Evolutionary conservation across 805 yeast genomes (phyloP).

Genomic region (Metschnikowia anglica): DNA sequence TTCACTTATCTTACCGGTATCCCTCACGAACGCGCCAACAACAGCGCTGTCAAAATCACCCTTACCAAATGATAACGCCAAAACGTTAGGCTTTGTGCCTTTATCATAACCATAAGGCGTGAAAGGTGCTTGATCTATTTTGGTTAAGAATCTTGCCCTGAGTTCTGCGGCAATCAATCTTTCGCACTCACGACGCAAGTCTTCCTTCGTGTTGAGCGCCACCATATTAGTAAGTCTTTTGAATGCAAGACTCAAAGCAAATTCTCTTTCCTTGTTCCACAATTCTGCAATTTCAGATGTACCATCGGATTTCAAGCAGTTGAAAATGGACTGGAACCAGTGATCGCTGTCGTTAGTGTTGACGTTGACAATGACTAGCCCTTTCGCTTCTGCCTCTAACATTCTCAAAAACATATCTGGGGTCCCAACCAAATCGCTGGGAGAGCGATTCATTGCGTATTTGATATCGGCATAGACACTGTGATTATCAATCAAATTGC

Average conservation of each 20-base stretch:
- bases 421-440: slow-evolving; percentile 65
- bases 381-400: slow-evolving; percentile 85
- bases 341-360: slow-evolving; percentile 45
- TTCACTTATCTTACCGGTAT: slow-evolving; percentile 75
- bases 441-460: slow-evolving; percentile 79
- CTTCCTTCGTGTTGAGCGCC: slow-evolving; percentile 77
- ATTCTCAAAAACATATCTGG: slow-evolving; percentile 87
- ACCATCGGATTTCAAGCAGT: slow-evolving; percentile 70
- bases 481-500: slow-evolving; percentile 68
- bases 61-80: slow-evolving; percentile 82
- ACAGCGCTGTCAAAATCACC: slow-evolving; percentile 86
- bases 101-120: slow-evolving; percentile 73
- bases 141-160: slow-evolving; percentile 64
- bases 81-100: slow-evolving; percentile 82
- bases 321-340: slow-evolving; percentile 44
- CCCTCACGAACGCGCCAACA: slow-evolving; percentile 74
- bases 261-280: slow-evolving; percentile 79
- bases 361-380: slow-evolving; percentile 66
- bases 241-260: slow-evolving; percentile 65
- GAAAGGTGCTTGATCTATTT: slow-evolving; percentile 91
- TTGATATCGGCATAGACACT: slow-evolving; percentile 87
- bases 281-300: slow-evolving; percentile 69
- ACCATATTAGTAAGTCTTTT: slow-evolving; percentile 65
- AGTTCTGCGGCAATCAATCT: slow-evolving; percentile 65
- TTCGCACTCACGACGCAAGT: slow-evolving; percentile 73